These are phyloP conservation scores for Durio zibethinus DNA, from an alignment of 345 rosid genomes.

Conservation along the genomic window DNA sequence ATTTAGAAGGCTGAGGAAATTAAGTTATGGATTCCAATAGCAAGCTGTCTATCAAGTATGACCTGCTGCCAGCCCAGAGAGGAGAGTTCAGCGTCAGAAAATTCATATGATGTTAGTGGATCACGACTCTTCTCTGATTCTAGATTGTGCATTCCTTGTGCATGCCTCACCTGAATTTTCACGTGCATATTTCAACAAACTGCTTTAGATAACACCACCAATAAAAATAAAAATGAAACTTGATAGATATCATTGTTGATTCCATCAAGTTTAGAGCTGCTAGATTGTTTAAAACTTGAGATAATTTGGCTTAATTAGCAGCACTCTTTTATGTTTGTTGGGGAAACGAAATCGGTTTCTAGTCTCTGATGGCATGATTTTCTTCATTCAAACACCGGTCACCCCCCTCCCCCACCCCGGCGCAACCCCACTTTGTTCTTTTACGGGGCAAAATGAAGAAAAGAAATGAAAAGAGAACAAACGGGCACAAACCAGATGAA, in stretches of 20 bases:
- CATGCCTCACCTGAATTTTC: conserved; percentile 69
- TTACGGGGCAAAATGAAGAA: no score
- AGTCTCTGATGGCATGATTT: no score
- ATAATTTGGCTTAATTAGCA: no score
- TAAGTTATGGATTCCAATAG: not conserved
- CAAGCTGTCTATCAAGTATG: not conserved
- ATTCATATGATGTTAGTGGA: conserved; percentile 46
- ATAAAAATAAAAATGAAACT: not conserved
- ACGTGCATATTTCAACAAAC: not conserved
- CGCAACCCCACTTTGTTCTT: no score
- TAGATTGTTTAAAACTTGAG: not conserved
- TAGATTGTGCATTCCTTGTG: conserved; percentile 82
- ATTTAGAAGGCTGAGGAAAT: no score
- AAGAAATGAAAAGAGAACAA: not conserved
- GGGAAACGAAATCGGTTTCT: no score
- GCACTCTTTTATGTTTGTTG: not conserved
- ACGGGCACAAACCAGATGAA: conserved; percentile 36
- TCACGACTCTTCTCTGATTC: conserved; percentile 51
- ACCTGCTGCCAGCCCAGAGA: conserved; percentile 89
- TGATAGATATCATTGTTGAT: not conserved
- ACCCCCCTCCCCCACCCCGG: no score
- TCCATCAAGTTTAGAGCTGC: not conserved
- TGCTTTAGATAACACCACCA: no score
- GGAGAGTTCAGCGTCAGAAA: conserved; percentile 71
- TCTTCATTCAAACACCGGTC: no score